Conservation (phyloP, 169 alveolate species). For the Plasmodium gaboni region DNA sequence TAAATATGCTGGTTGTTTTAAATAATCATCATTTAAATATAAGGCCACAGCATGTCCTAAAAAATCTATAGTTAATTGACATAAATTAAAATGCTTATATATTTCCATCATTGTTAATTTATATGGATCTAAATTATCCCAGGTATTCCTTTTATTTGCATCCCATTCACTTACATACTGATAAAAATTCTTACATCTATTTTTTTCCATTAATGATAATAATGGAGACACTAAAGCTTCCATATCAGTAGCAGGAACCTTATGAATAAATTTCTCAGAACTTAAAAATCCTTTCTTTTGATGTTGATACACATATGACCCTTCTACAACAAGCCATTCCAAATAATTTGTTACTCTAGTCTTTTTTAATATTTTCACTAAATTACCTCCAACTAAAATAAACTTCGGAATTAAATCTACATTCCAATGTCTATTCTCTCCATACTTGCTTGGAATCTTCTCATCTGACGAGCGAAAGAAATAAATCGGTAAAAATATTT, state of each 20-base stretch:
- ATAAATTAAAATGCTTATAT: slow-evolving; percentile 92
- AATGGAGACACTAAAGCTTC: slow-evolving; percentile 97
- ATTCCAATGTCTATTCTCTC: slow-evolving; percentile 99
- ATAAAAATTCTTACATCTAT: slow-evolving; percentile 96
- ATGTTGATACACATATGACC: slow-evolving; percentile 97
- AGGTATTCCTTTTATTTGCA: slow-evolving; percentile 91
- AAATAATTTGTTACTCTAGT: slow-evolving; percentile 95
- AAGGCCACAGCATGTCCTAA: slow-evolving; percentile 99
- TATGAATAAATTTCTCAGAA: slow-evolving; percentile 95
- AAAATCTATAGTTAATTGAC: slow-evolving; percentile 97
- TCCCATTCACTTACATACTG: slow-evolving; percentile 92
- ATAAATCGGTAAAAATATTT: not conserved
- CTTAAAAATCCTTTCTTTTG: slow-evolving; percentile 95
- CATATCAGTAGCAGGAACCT: slow-evolving; percentile 98
- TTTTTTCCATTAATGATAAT: slow-evolving; percentile 97
- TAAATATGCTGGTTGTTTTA: slow-evolving; percentile 91
- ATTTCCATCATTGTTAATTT: slow-evolving; percentile 91
- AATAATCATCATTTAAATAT: slow-evolving; percentile 94
- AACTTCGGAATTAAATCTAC: slow-evolving; percentile 98
- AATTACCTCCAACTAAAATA: slow-evolving; percentile 97
- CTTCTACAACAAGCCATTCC: slow-evolving; percentile 98
- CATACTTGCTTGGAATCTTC: slow-evolving; percentile 93
- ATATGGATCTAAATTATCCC: slow-evolving; percentile 91
- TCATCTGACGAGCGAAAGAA: slow-evolving; percentile 78
- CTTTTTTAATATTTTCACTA: slow-evolving; percentile 95